These are phyloP conservation scores for Cylindrotheca fusiformis DNA, from an alignment of 108 stramenopile genomes.

Conservation along the genomic window DNA sequence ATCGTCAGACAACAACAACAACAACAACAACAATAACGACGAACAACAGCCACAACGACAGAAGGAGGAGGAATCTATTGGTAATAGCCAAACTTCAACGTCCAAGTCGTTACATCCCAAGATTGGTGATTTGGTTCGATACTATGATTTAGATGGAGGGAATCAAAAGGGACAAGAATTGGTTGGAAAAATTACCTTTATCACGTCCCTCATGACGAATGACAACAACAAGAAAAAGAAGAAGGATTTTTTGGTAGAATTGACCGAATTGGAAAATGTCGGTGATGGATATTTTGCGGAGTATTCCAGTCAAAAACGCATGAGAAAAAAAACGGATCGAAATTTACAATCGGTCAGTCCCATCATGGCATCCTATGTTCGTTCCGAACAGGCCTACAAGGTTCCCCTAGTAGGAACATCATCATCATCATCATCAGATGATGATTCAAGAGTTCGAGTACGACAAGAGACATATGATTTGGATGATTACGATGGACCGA, in stretches of 20 bases:
- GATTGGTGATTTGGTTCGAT: slow-evolving; percentile 78
- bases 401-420: slow-evolving; percentile 42
- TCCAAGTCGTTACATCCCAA: slow-evolving; percentile 32
- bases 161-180: slow-evolving; percentile 59
- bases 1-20: background rate
- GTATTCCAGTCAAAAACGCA: slow-evolving; percentile 50
- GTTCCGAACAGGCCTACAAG: slow-evolving; percentile 76
- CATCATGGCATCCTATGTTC: slow-evolving; percentile 64
- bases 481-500: slow-evolving; percentile 57
- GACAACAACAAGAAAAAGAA: slow-evolving; percentile 18
- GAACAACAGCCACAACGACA: background rate
- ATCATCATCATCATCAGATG: background rate
- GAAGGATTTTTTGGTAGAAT: slow-evolving; percentile 56
- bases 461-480: slow-evolving; percentile 45
- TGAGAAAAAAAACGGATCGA: slow-evolving; percentile 45
- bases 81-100: no score
- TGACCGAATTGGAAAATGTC: slow-evolving; percentile 75
- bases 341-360: slow-evolving; percentile 59
- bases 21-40: background rate
- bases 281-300: slow-evolving; percentile 85
- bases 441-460: background rate
- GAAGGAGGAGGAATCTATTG: no score
- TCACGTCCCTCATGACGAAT: slow-evolving; percentile 12
- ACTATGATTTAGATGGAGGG: slow-evolving; percentile 82
- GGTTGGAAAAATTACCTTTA: slow-evolving; percentile 72